These are phyloP conservation scores for Amborella trichopoda DNA, from an alignment of 164 flowering plant species.

Conservation along the genomic window DNA sequence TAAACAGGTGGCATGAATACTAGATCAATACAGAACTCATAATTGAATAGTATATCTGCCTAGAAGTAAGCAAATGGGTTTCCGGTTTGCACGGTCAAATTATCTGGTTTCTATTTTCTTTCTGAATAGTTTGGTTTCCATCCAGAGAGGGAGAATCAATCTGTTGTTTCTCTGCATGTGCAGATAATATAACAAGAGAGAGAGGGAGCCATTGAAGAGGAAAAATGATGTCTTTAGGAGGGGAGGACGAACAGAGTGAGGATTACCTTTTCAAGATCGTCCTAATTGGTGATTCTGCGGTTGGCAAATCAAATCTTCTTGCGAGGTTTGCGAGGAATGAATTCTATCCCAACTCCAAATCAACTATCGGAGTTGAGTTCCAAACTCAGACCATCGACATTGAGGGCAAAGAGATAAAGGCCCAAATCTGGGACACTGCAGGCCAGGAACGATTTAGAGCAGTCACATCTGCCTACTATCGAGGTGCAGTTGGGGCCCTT, in stretches of 20 bases:
- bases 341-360: slow-evolving; percentile 57
- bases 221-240: slow-evolving; percentile 34
- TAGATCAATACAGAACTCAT: too few relatives aligned
- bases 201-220: too few relatives aligned
- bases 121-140: too few relatives aligned
- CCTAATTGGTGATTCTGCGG: slow-evolving; percentile 63
- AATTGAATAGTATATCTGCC: too few relatives aligned
- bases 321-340: slow-evolving; percentile 65
- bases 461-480: slow-evolving; percentile 61
- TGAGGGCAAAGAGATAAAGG: slow-evolving; percentile 57
- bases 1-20: too few relatives aligned
- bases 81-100: too few relatives aligned
- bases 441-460: slow-evolving; percentile 73
- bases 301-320: slow-evolving; percentile 64
- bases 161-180: too few relatives aligned
- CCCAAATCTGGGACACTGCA: slow-evolving; percentile 72
- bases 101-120: too few relatives aligned
- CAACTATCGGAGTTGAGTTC: slow-evolving; percentile 68
- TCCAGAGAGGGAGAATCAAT: too few relatives aligned
- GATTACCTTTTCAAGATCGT: slow-evolving; percentile 68
- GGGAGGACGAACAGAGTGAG: slow-evolving; percentile 39
- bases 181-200: too few relatives aligned
- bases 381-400: slow-evolving; percentile 61
- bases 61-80: too few relatives aligned
- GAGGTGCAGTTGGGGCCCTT: slow-evolving; percentile 69